These are phyloP conservation scores for Theobroma grandiflorum DNA, from an alignment of 441 rosid species.

Conservation along the genomic window DNA sequence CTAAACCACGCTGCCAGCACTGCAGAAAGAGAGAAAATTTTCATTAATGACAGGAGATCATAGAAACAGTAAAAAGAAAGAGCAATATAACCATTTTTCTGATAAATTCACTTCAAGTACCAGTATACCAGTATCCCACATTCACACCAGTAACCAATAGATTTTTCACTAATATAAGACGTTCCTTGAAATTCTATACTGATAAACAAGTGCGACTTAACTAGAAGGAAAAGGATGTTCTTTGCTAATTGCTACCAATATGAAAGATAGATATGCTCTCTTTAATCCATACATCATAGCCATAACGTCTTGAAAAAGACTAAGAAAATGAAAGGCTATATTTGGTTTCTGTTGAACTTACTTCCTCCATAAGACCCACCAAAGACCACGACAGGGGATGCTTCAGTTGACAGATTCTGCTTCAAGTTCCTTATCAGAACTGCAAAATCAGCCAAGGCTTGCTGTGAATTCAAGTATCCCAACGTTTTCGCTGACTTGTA, in stretches of 20 bases:
- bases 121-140: background rate
- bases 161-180: background rate
- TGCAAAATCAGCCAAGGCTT: slow-evolving; percentile 82
- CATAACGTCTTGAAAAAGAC: background rate
- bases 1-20: slow-evolving; percentile 92
- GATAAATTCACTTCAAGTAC: background rate
- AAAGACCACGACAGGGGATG: slow-evolving; percentile 81
- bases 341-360: slow-evolving; percentile 31
- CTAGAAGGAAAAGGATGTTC: background rate
- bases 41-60: background rate
- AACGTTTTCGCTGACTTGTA: slow-evolving; percentile 61
- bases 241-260: background rate
- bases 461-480: slow-evolving; percentile 80
- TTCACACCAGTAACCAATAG: no score
- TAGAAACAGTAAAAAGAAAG: background rate
- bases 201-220: background rate
- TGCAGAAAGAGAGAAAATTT: slow-evolving; percentile 34
- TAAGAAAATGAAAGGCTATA: background rate
- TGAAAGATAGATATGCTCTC: background rate
- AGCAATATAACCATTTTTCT: background rate
- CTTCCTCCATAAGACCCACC: slow-evolving; percentile 95
- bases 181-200: background rate
- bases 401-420: slow-evolving; percentile 70
- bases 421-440: slow-evolving; percentile 71
- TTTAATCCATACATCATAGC: background rate